phyloP scores from a whole-genome alignment of 768 basidiomycete species.

The Tylopilus balloui region DNA sequence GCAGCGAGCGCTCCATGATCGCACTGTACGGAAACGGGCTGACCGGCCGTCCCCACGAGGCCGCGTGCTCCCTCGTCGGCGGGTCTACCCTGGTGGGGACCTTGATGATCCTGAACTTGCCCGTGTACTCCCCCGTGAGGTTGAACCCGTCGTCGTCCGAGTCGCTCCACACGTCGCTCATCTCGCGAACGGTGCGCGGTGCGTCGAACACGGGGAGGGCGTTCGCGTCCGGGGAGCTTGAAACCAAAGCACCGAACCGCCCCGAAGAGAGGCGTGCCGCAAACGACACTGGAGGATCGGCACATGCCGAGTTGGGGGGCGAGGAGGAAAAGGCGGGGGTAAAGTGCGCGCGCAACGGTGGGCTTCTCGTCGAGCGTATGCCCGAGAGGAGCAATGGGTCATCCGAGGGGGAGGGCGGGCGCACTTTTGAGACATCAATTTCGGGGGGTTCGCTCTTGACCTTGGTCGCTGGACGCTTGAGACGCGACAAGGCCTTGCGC shows the following conservation, averaged over 20 bases:
- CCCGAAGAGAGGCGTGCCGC: slow-evolving; percentile 18
- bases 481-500: slow-evolving; percentile 30
- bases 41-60: slow-evolving; percentile 64
- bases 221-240: not conserved
- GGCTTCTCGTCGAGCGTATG: slow-evolving; percentile 1
- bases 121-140: slow-evolving; percentile 61
- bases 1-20: slow-evolving; percentile 30
- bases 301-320: slow-evolving; percentile 13
- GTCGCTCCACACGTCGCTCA: slow-evolving; percentile 23
- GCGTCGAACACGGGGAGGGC: slow-evolving; percentile 18
- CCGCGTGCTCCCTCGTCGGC: slow-evolving; percentile 47
- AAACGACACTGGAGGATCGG: slow-evolving; percentile 12
- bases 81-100: slow-evolving; percentile 65
- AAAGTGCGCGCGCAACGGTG: slow-evolving; percentile 30
- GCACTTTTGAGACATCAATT: slow-evolving; percentile 53
- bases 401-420: slow-evolving; percentile 71
- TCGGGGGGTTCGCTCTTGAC: slow-evolving; percentile 67
- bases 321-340: slow-evolving; percentile 37
- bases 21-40: slow-evolving; percentile 56
- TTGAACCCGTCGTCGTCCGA: slow-evolving; percentile 31
- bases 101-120: slow-evolving; percentile 50
- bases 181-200: slow-evolving; percentile 1
- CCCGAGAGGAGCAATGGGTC: slow-evolving; percentile 65
- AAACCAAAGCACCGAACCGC: not conserved
- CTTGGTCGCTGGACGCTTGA: slow-evolving; percentile 15